These are phyloP conservation scores for Dictyostelium firmibasis DNA, from an alignment of 78 protist species.

Conservation along the genomic window DNA sequence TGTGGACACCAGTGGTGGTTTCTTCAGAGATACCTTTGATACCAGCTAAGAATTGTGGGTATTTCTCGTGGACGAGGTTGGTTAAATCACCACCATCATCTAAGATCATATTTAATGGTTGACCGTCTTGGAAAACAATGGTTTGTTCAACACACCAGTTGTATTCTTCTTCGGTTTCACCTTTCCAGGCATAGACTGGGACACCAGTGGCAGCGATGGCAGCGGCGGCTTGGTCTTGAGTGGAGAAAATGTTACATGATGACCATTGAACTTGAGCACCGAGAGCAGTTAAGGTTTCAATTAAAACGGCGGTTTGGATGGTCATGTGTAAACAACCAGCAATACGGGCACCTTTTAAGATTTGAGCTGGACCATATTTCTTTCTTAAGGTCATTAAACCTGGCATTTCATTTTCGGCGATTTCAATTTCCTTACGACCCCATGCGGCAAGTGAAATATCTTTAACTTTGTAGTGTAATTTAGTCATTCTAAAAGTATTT, in stretches of 20 bases:
- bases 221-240: conserved; percentile 99
- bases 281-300: conserved; percentile 97
- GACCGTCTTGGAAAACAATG: conserved; percentile 89
- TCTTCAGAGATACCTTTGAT: conserved; percentile 99
- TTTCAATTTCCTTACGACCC: conserved; percentile 96
- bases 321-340: conserved; percentile 99
- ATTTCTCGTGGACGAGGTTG: conserved; percentile 96
- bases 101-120: conserved; percentile 91
- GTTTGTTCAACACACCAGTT: conserved; percentile 96
- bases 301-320: conserved; percentile 99
- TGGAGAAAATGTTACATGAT: conserved; percentile 99
- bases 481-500: conserved; percentile 4
- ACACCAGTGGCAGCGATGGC: conserved; percentile 98
- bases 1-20: conserved; percentile 99
- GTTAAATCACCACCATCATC: conserved; percentile 99
- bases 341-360: conserved; percentile 96
- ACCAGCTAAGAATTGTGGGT: conserved; percentile 71
- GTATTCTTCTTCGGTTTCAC: conserved; percentile 99
- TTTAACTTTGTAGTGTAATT: conserved; percentile 80
- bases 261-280: conserved; percentile 99
- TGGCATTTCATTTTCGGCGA: conserved; percentile 99
- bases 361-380: conserved; percentile 95
- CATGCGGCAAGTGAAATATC: conserved; percentile 96
- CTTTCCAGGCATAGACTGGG: conserved; percentile 99
- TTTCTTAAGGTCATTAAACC: conserved; percentile 98